Base-by-base conservation (phyloP, 1,284 basidiomycete species). In the Microbotryum intermedium region DNA sequence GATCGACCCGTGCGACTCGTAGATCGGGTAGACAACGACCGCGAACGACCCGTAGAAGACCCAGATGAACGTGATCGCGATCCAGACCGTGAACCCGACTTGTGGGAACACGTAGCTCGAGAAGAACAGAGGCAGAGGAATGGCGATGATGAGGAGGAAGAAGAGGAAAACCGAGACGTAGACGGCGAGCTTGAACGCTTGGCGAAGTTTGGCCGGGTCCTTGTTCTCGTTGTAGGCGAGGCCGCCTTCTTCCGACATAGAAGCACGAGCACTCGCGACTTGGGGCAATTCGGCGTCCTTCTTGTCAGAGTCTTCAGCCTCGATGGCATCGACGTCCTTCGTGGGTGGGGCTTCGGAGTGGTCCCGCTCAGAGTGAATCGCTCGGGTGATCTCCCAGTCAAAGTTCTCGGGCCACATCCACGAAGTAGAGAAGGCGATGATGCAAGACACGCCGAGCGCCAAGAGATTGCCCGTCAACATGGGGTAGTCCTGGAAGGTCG, bases 51-150 rank as follows among this genome's bases (percentile, higher is more conserved):
- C 64, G 20, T 53, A 68, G 58, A 69, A 69, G 16, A 69, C 50
- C 65, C 65, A 70, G 34, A 69, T 57, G 51, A 69, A 60, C 0
- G 57, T 25, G 47, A 93, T 79, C 28, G 61, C 56, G 46, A 85
- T 72, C 71, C 79, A 66, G 1, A 81, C 85, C 0, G 84, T 82
- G 66, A 90, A 80, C 1, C 88, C 88, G 6, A 75, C 69, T 46
- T 82, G 77, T 13, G 82, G 80, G 68, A 83, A 91, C 42, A 92
- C 79, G 34, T 86, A 84, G 47, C 81, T 80, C 0, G 86, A 83
- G 72, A 87, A 87, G 79, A 90, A 91, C 20, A 92, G 79, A 1
- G 90, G 88, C 3, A 93, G 75, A 0, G 90, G 90, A 55, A 93
- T 83, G 23, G 64, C 84, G 56, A 77, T 61, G 57, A 78, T 67